Percentiles rank a stretch among this genome's conserved stretches.
Evolutionary conservation across 2,329 filamentous ascomycete genomes (phyloP).

Genomic region (Alternaria sp.): DNA sequence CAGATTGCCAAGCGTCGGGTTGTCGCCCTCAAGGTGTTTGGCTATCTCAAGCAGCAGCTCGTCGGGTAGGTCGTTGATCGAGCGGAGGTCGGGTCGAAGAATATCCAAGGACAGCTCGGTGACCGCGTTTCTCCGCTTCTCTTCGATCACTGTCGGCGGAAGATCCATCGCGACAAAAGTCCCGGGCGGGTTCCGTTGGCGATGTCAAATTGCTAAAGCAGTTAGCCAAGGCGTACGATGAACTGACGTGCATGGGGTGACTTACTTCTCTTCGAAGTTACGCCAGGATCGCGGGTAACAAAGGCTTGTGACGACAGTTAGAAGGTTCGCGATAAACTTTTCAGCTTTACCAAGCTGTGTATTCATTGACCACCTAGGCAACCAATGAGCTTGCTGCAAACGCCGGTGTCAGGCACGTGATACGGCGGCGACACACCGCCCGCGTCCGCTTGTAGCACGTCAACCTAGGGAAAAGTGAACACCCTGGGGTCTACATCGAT

Average conservation of each 20-base stretch:
- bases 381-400: not conserved
- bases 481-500: not conserved
- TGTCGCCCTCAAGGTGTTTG: not conserved
- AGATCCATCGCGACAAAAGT: not conserved
- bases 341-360: not conserved
- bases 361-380: not conserved
- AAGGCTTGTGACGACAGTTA: not conserved
- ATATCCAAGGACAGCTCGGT: not conserved
- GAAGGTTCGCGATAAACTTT: not conserved
- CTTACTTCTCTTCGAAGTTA: not conserved
- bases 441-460: not conserved
- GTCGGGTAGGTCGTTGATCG: not conserved
- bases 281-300: not conserved
- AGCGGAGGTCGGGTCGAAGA: not conserved
- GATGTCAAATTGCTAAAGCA: not conserved
- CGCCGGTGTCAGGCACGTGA: not conserved
- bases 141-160: not conserved
- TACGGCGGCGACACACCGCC: not conserved
- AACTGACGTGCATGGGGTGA: not conserved
- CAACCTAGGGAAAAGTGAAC: not conserved
- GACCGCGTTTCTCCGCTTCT: not conserved
- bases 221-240: not conserved
- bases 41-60: not conserved
- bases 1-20: not conserved
- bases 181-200: not conserved